phyloP scores from a whole-genome alignment of 106 monocot species.

The Triglochin maritima region DNA sequence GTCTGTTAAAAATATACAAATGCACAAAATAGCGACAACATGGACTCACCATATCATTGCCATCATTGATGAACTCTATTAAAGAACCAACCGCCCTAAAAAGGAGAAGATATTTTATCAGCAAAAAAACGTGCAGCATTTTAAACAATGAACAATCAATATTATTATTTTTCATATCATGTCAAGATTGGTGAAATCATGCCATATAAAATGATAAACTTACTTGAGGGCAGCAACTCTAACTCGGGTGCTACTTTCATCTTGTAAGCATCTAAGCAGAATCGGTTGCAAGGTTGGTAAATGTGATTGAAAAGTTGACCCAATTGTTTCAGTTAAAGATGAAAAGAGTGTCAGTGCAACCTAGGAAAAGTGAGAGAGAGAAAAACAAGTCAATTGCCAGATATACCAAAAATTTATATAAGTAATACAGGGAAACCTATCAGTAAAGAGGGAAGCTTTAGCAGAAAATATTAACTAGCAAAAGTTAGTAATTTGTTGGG shows the following conservation, averaged over 20 bases:
- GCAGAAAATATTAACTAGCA: no score
- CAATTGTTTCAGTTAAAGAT: slow-evolving; percentile 94
- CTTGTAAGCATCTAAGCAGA: slow-evolving; percentile 88
- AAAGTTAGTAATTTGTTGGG: no score
- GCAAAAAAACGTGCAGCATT: slow-evolving; percentile 5
- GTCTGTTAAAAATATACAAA: no score
- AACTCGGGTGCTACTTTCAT: slow-evolving; percentile 77
- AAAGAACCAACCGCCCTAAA: slow-evolving; percentile 94
- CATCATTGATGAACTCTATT: slow-evolving; percentile 94
- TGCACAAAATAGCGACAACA: background rate
- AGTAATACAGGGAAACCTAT: background rate
- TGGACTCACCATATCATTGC: slow-evolving; percentile 54
- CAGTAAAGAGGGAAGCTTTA: no score
- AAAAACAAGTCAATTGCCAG: background rate
- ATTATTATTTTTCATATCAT: no score
- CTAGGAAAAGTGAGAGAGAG: slow-evolving; percentile 18
- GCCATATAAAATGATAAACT: slow-evolving; percentile 5
- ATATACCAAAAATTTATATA: background rate
- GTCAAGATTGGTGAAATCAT: background rate
- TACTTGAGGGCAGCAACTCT: slow-evolving; percentile 97
- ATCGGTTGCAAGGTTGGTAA: slow-evolving; percentile 62
- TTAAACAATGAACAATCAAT: background rate
- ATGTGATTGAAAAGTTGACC: slow-evolving; percentile 84
- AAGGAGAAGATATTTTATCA: slow-evolving; percentile 1
- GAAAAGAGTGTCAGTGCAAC: slow-evolving; percentile 95